These are phyloP conservation scores for Calonectria leucothoes DNA, from an alignment of 2,329 filamentous ascomycete species.

Conservation along the genomic window DNA sequence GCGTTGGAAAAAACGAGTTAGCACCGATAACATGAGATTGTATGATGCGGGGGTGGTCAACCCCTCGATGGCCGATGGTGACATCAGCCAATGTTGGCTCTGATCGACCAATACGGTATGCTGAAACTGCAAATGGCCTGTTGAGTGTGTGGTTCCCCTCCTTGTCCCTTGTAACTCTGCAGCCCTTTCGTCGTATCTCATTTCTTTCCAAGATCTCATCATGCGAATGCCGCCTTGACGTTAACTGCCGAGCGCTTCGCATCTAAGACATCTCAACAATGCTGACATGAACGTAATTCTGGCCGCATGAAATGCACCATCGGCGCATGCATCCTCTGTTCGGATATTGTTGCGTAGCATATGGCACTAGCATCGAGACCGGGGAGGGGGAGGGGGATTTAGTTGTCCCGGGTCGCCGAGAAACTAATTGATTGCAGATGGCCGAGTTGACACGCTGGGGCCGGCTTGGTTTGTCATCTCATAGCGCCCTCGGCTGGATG, in stretches of 20 bases:
- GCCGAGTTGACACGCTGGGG: neutral
- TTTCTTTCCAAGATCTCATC: slow-evolving; percentile 11
- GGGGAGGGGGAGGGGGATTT: neutral
- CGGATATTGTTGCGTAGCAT: neutral
- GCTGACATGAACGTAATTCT: slow-evolving; percentile 18
- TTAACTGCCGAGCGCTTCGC: slow-evolving; percentile 15
- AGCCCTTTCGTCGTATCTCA: slow-evolving; percentile 10
- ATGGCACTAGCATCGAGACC: neutral
- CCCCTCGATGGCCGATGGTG: neutral
- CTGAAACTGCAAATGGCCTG: neutral
- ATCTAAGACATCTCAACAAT: slow-evolving; percentile 11
- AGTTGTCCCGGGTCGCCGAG: neutral
- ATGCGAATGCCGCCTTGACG: slow-evolving; percentile 4
- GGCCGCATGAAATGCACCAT: slow-evolving; percentile 18
- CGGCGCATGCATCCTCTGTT: slow-evolving; percentile 7
- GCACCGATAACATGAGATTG: neutral
- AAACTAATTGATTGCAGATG: slow-evolving; percentile 9
- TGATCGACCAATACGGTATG: neutral
- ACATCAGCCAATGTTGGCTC: neutral
- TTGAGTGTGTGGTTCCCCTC: slow-evolving; percentile 13
- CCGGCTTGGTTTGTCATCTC: neutral
- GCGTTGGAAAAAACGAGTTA: neutral
- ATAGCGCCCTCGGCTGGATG: neutral
- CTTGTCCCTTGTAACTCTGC: neutral
- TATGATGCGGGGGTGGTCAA: neutral